phyloP scores from a whole-genome alignment of 352 stramenopile species.

The Phytopythium vexans region DNA sequence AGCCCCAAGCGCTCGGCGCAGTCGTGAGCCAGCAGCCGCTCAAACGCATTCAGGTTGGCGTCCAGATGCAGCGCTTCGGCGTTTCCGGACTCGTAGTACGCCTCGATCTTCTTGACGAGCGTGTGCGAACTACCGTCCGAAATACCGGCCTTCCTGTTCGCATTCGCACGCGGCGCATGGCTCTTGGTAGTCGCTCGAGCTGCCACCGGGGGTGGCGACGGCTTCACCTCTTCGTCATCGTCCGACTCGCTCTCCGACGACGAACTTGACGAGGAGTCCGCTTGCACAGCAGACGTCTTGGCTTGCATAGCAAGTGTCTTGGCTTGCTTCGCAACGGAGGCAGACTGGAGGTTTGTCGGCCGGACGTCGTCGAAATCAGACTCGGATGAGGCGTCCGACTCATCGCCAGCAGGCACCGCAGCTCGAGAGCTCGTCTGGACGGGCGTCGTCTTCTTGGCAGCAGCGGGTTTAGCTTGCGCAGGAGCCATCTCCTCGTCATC shows the following conservation, averaged over 20 bases:
- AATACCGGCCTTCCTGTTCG: slow-evolving; percentile 34
- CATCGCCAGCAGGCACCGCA: not conserved
- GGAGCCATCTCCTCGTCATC: slow-evolving; percentile 25
- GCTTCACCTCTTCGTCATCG: slow-evolving; percentile 15
- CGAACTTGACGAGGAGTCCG: slow-evolving; percentile 7
- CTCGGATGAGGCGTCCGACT: slow-evolving; percentile 6
- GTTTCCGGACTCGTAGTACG: slow-evolving; percentile 47
- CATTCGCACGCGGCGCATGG: slow-evolving; percentile 5
- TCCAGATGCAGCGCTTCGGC: slow-evolving; percentile 59
- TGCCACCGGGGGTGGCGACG: slow-evolving; percentile 6
- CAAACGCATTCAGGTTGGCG: slow-evolving; percentile 77
- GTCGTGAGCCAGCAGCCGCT: slow-evolving; percentile 79
- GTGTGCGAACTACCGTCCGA: slow-evolving; percentile 67
- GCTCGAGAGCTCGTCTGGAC: not conserved
- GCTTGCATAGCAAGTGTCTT: not conserved
- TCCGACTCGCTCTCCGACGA: slow-evolving; percentile 24
- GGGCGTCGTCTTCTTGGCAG: not conserved
- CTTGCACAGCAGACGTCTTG: not conserved
- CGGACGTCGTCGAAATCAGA: slow-evolving; percentile 18
- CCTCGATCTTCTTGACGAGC: slow-evolving; percentile 84
- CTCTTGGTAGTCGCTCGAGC: slow-evolving; percentile 4
- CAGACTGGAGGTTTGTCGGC: not conserved
- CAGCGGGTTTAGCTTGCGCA: slow-evolving; percentile 2
- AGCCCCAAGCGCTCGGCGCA: slow-evolving; percentile 76
- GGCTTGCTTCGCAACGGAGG: too few species aligned